Evolutionary conservation across 192 early-diverging fungal species (phyloP).

Genomic region (Gryganskiella cystojenkinii): DNA sequence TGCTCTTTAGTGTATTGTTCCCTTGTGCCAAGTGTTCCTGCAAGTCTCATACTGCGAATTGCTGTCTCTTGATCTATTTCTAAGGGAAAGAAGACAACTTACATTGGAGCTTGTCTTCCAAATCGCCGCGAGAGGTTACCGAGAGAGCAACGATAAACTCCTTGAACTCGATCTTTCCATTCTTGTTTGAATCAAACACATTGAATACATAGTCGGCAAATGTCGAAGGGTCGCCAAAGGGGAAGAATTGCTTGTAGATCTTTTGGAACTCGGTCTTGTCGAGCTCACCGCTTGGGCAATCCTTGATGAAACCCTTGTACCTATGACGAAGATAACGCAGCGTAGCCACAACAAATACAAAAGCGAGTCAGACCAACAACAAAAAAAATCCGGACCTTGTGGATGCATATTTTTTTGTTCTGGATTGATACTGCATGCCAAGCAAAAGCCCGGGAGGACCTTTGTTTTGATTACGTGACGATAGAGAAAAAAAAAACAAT

Average conservation of each 20-base stretch:
- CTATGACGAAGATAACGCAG: constrained; percentile 42
- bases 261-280: constrained; percentile 88
- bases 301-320: constrained; percentile 95
- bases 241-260: constrained; percentile 97
- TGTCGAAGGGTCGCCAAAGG: constrained; percentile 92
- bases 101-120: constrained; percentile 91
- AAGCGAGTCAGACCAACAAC: background rate
- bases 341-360: background rate
- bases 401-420: too few relatives aligned
- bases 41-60: too few relatives aligned
- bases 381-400: too few relatives aligned
- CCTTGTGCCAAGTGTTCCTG: too few relatives aligned
- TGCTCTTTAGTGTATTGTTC: too few relatives aligned
- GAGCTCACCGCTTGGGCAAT: constrained; percentile 88
- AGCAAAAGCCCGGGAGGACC: too few relatives aligned
- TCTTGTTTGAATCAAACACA: constrained; percentile 91
- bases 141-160: constrained; percentile 92
- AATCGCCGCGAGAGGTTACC: constrained; percentile 81
- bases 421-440: too few relatives aligned
- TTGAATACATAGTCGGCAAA: constrained; percentile 94
- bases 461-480: too few relatives aligned
- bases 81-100: constrained; percentile 43
- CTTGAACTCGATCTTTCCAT: constrained; percentile 90
- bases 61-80: too few relatives aligned
- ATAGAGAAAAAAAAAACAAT: too few relatives aligned